Evolutionary conservation across 2,329 filamentous ascomycete species (phyloP), one percentile per base, ranked within the genome.

Genomic region (Aspergillus novoparasiticus): DNA sequence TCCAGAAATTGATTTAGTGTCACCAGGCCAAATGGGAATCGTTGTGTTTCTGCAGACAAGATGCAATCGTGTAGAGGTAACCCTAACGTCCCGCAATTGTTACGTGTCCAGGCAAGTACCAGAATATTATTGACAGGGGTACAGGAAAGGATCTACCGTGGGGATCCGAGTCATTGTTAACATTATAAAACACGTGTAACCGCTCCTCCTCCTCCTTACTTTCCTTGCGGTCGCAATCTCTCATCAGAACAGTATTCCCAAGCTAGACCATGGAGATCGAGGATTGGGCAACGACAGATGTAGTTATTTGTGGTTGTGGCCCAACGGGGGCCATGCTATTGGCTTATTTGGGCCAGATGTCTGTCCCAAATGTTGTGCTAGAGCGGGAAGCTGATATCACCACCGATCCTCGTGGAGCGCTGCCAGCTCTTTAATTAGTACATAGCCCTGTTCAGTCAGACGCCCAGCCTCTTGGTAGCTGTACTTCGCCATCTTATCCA

Each of bases 301-400:
- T 77, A 19, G 60, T 77, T 6, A 77, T 77, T 39, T 74, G 73
- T 50, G 75, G 75, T 45, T 76, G 74, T 56, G 75, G 75, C 21
- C 75, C 75, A 28, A 74, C 73, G 0, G 74, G 74, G 3, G 72
- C 75, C 10, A 58, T 76, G 61, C 62, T 77, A 1, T 72, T 72
- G 4, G 71, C 64, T 4, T 71, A 73, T 26, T 64, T 76, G 14
- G 71, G 70, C 8, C 66, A 61, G 28, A 67, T 71, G 63, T 57
- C 58, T 1, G 62, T 75, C 10, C 56, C 41, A 3, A 72, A 76
- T 57, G 61, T 76, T 10, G 67, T 75, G 1, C 41, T 78, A 4
- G 74, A 77, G 45, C 72, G 68, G 57, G 73, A 74, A 30, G 32
- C 55, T 34, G 69, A 69, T n/a, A 72, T 76, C 16, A 74, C 70